Evolutionary conservation across 78 protist species (phyloP).

Genomic region (Protostelium mycophagum): DNA sequence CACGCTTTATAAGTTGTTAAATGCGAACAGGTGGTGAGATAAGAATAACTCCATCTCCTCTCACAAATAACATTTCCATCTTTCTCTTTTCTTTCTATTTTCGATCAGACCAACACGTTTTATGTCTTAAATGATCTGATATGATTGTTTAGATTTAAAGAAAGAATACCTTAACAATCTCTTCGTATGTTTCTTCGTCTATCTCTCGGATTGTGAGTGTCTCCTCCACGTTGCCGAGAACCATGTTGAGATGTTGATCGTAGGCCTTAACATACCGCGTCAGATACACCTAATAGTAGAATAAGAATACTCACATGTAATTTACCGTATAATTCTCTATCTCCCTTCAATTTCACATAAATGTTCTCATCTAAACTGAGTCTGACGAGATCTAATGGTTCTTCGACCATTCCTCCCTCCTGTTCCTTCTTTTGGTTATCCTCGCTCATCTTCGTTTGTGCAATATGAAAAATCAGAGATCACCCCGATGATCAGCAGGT

Average conservation of each 20-base stretch:
- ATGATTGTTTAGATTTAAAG: background rate
- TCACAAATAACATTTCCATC: slow-evolving; percentile 87
- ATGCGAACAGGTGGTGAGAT: slow-evolving; percentile 88
- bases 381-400: slow-evolving; percentile 84
- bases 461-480: too few relatives aligned
- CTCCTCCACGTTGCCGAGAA: slow-evolving; percentile 97
- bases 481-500: too few relatives aligned
- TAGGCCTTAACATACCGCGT: slow-evolving; percentile 72
- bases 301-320: slow-evolving; percentile 81
- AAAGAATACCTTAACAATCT: slow-evolving; percentile 71
- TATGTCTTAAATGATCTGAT: background rate
- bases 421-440: slow-evolving; percentile 27
- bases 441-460: too few relatives aligned
- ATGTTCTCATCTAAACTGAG: slow-evolving; percentile 90
- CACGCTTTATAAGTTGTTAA: too few relatives aligned
- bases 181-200: slow-evolving; percentile 89
- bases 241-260: slow-evolving; percentile 95
- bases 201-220: slow-evolving; percentile 62
- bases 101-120: background rate
- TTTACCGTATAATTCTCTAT: slow-evolving; percentile 91
- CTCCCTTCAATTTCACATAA: slow-evolving; percentile 88
- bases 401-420: slow-evolving; percentile 67
- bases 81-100: slow-evolving; percentile 70
- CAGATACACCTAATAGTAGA: background rate
- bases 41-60: slow-evolving; percentile 95